Conservation (phyloP, 306 rosid genomes). For the Lathyrus tuberosus region DNA sequence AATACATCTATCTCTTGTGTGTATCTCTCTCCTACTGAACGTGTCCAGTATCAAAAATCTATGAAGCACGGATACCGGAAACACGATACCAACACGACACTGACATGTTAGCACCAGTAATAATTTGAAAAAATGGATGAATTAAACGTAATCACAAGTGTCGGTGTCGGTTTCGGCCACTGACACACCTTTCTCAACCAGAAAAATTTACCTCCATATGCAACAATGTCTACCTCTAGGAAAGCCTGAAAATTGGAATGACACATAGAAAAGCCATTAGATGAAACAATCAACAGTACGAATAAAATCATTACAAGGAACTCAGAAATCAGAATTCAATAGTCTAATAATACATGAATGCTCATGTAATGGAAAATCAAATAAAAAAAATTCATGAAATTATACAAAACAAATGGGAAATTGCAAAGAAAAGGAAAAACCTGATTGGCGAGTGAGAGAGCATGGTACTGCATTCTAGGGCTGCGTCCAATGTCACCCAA, state of each 20-base stretch:
- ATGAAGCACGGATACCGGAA: too few species aligned
- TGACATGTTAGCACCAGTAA: too few species aligned
- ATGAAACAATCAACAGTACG: conserved; percentile 2
- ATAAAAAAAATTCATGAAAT: neutral
- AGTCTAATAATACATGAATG: neutral
- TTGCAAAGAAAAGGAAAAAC: conserved; percentile 31
- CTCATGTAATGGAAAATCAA: neutral
- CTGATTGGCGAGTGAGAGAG: conserved; percentile 93
- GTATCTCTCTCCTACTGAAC: neutral
- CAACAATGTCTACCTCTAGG: conserved; percentile 82
- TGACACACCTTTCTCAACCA: neutral
- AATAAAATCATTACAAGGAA: neutral
- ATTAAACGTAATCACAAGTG: too few species aligned
- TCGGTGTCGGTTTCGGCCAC: too few species aligned
- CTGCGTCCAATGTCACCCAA: conserved; percentile 95
- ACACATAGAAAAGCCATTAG: conserved; percentile 29
- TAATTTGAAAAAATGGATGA: too few species aligned
- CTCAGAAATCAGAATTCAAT: neutral
- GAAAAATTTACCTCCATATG: conserved; percentile 74
- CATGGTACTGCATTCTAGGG: conserved; percentile 97
- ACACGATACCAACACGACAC: too few species aligned
- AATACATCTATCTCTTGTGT: neutral
- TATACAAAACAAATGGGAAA: neutral
- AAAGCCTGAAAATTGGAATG: conserved; percentile 73
- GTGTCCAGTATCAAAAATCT: too few species aligned